These are phyloP conservation scores for Jatropha curcas DNA, from an alignment of 345 rosid genomes.

Conservation along the genomic window DNA sequence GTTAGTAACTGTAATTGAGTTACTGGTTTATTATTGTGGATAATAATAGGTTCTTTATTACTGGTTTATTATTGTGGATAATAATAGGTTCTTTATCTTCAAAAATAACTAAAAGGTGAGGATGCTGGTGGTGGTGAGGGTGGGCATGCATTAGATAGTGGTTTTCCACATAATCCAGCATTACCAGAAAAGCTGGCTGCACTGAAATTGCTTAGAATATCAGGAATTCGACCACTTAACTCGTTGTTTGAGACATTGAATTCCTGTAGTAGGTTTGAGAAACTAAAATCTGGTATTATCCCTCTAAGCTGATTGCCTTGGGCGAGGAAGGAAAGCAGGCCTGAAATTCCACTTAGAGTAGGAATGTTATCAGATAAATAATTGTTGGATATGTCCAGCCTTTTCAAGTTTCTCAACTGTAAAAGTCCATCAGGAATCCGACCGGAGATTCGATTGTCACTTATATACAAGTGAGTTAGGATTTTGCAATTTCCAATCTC, in stretches of 20 bases:
- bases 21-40: too few species aligned
- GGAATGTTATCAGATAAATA: constrained; percentile 38
- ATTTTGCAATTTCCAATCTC: constrained; percentile 42
- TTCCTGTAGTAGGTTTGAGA: constrained; percentile 37
- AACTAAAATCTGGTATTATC: constrained; percentile 43
- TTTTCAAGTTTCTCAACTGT: constrained; percentile 44
- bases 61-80: too few species aligned
- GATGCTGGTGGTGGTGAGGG: constrained; percentile 22
- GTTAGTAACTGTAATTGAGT: too few species aligned
- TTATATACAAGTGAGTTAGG: constrained; percentile 44
- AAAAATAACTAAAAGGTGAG: too few species aligned
- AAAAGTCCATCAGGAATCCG: constrained; percentile 41
- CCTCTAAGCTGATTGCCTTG: constrained; percentile 46
- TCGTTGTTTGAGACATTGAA: constrained; percentile 64
- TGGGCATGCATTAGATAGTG: constrained; percentile 38
- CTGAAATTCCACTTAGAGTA: constrained; percentile 39
- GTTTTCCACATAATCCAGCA: constrained; percentile 43
- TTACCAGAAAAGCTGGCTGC: constrained; percentile 47
- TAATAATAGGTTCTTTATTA: too few species aligned
- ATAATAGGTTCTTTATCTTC: too few species aligned
- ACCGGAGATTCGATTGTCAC: constrained; percentile 43
- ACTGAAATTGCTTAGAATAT: constrained; percentile 30
- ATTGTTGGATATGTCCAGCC: constrained; percentile 43
- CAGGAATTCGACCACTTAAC: constrained; percentile 52
- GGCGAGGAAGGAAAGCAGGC: constrained; percentile 41